A percentile compares a stretch with the other conserved stretches of the same genome.
Evolutionary conservation across 2,329 filamentous ascomycete genomes (phyloP).

Genomic region (Beauveria brongniartii): DNA sequence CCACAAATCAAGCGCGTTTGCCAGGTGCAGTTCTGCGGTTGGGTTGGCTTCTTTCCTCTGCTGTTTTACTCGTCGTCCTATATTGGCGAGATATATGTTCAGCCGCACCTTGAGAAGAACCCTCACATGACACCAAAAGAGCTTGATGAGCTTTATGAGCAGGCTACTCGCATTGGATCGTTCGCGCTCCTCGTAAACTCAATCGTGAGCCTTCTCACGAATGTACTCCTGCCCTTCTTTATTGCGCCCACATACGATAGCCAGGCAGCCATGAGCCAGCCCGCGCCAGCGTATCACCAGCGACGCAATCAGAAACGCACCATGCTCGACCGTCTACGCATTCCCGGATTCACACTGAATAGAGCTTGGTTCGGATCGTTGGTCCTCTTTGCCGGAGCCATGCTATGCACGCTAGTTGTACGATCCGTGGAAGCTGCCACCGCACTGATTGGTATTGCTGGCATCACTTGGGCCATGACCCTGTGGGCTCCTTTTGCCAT

Average conservation of each 20-base stretch:
- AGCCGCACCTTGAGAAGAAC: constrained; percentile 69
- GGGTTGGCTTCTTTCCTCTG: constrained; percentile 94
- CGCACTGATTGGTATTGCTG: constrained; percentile 69
- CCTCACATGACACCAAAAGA: constrained; percentile 70
- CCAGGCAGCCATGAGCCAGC: constrained; percentile 24
- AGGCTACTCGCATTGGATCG: constrained; percentile 78
- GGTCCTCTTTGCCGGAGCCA: constrained; percentile 72
- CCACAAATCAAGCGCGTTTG: constrained; percentile 78
- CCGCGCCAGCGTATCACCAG: constrained; percentile 14
- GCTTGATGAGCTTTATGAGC: constrained; percentile 72
- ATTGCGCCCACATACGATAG: constrained; percentile 71
- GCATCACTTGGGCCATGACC: constrained; percentile 86
- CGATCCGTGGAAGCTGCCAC: constrained; percentile 64
- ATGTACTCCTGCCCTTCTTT: constrained; percentile 77
- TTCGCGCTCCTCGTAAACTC: constrained; percentile 86
- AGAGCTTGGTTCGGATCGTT: constrained; percentile 82
- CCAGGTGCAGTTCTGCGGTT: constrained; percentile 74
- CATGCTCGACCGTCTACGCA: constrained; percentile 56
- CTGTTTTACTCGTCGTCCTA: constrained; percentile 94
- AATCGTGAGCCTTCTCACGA: constrained; percentile 72
- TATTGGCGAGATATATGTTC: constrained; percentile 84
- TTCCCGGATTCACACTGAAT: constrained; percentile 78
- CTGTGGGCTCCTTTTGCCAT: constrained; percentile 94
- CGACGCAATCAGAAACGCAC: constrained; percentile 29
- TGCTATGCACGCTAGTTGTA: constrained; percentile 78